Evolutionary conservation across 768 basidiomycete genomes (phyloP), one percentile per base, ranked within the genome.

Genomic region (Auricularia sp.): DNA sequence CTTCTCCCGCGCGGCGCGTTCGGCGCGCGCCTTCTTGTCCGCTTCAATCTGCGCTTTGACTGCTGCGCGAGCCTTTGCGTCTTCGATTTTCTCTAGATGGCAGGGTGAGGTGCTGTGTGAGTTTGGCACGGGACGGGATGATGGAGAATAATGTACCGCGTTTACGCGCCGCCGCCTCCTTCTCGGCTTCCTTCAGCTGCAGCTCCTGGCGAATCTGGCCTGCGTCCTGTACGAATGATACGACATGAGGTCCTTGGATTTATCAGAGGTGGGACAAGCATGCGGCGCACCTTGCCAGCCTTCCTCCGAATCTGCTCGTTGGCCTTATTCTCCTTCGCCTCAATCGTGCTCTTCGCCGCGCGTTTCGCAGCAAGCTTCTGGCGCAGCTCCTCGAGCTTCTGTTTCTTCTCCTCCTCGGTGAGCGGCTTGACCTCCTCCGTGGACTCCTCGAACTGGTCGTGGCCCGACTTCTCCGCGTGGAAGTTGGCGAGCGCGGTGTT

Each of bases 381-480:
- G 33, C 85, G 81, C 65, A 99, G 76, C 68, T 97, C 96, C 0
- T 76, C 85, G 0, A 98, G 80, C 71, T 87, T 92, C 68, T 85
- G 79, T 65, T 85, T 83, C 80, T 88, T 96, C 76, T 98, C 94
- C 71, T 95, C 94, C 75, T 98, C 94, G 0, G 95, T 98, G 62
- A 99, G 75, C 0, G 96, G 94, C 73, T 93, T 94, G 75, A 98
- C 94, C 82, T 98, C 96, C 71, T 98, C 94, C 0, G 86, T 91
- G 1, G 90, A 94, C 72, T 98, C 96, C 73, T 97, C 95, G 68
- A 98, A 98, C 69, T 94, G 87, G 74, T 93, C 88, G 73, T 99
- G 96, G 0, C 96, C 96, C 69, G 87, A 91, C 79, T 94, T 94
- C 75, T 95, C 93, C 0, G 94, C 95, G 70, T 97, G 95, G 75